Evolutionary conservation across 345 rosid species (phyloP).

Genomic region (Linum tenue): DNA sequence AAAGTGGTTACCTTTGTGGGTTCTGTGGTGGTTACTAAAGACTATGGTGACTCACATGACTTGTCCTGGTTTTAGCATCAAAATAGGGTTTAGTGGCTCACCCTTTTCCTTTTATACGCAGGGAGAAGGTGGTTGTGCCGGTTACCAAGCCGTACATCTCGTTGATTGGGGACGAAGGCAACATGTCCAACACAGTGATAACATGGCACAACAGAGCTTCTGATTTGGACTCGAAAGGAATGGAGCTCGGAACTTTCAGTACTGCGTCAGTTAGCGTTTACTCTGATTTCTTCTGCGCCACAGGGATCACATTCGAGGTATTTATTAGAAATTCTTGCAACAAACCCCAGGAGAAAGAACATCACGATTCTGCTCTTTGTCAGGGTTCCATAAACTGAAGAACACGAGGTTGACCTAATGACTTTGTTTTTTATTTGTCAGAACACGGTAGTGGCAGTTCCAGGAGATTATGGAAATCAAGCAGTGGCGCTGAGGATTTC

Average conservation of each 20-base stretch:
- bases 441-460: constrained; percentile 65
- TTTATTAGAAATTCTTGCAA: neutral
- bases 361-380: neutral
- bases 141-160: constrained; percentile 60
- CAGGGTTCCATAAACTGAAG: neutral
- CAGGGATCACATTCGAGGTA: constrained; percentile 79
- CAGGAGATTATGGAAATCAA: constrained; percentile 66
- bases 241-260: constrained; percentile 53
- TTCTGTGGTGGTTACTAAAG: neutral
- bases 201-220: constrained; percentile 73
- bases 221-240: constrained; percentile 39
- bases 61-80: neutral
- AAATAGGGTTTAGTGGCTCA: constrained; percentile 2
- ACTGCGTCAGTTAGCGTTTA: constrained; percentile 66
- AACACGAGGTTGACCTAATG: too few species aligned
- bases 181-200: constrained; percentile 38
- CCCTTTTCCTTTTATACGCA: neutral
- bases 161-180: constrained; percentile 49
- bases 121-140: constrained; percentile 75
- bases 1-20: neutral
- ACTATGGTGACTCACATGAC: neutral
- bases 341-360: too few species aligned
- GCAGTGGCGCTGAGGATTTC: constrained; percentile 67
- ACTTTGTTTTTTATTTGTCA: constrained; percentile 19
- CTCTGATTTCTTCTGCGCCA: constrained; percentile 73